These are phyloP conservation scores for Globisporangium echinulatum DNA, from an alignment of 352 stramenopile species.

Conservation along the genomic window DNA sequence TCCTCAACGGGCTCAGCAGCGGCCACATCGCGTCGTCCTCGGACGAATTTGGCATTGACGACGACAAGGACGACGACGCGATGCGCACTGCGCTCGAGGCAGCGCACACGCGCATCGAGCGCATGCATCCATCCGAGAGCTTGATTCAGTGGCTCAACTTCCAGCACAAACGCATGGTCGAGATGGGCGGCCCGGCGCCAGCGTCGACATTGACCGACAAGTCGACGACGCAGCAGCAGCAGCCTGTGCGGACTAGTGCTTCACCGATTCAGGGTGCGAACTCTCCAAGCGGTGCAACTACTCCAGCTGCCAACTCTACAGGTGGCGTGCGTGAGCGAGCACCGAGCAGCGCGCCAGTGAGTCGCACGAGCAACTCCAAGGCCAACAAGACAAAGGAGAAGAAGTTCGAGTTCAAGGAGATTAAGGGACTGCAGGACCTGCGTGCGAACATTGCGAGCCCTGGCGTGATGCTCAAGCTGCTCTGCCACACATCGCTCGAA, in stretches of 20 bases:
- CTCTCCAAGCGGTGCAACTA: no score
- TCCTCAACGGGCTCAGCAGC: conserved; percentile 50
- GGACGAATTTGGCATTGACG: conserved; percentile 33
- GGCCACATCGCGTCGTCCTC: conserved; percentile 42
- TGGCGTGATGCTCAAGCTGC: conserved; percentile 63
- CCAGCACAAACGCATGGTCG: conserved; percentile 37
- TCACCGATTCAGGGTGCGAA: neutral
- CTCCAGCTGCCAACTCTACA: no score
- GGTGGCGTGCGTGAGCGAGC: neutral
- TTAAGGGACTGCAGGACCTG: conserved; percentile 63
- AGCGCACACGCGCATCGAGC: conserved; percentile 27
- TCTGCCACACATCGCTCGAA: conserved; percentile 52
- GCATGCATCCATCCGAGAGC: conserved; percentile 44
- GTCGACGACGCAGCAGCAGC: neutral
- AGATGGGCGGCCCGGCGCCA: conserved; percentile 16
- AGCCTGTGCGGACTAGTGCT: neutral
- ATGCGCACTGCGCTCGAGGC: conserved; percentile 25
- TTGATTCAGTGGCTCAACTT: conserved; percentile 70
- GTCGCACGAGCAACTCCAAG: conserved; percentile 11
- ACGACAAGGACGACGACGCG: conserved; percentile 32
- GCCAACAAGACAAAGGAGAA: conserved; percentile 46
- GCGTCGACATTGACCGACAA: neutral
- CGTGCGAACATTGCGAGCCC: conserved; percentile 41
- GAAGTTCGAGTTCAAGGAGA: conserved; percentile 54
- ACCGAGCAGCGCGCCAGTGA: neutral